Evolutionary conservation across 805 yeast species (phyloP).

Genomic region (Naumovozyma dairenensis): DNA sequence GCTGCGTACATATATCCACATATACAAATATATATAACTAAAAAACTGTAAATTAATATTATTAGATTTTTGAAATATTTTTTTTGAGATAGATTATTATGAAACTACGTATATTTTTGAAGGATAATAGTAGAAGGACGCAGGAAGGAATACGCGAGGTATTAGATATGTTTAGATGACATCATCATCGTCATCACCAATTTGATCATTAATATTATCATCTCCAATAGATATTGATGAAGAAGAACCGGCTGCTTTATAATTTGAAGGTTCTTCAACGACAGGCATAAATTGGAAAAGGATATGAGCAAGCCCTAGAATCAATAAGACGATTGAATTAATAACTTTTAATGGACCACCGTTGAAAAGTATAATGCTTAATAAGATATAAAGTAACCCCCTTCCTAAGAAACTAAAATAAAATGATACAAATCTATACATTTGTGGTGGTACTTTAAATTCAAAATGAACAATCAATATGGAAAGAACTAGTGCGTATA

Average conservation of each 20-base stretch:
- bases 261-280: constrained; percentile 71
- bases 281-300: constrained; percentile 65
- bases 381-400: constrained; percentile 31
- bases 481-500: constrained; percentile 50
- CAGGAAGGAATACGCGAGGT: not conserved
- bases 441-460: constrained; percentile 42
- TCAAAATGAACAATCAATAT: constrained; percentile 38
- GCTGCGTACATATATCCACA: too few species aligned
- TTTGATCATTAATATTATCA: constrained; percentile 17
- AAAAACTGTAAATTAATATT: too few species aligned
- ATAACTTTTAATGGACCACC: constrained; percentile 48
- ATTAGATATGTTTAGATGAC: constrained; percentile 6
- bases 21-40: too few species aligned
- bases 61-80: too few species aligned
- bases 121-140: not conserved
- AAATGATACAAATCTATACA: constrained; percentile 58
- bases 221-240: constrained; percentile 30
- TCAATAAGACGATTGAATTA: constrained; percentile 47
- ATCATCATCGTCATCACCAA: constrained; percentile 9
- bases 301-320: constrained; percentile 50
- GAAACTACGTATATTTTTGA: not conserved
- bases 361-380: constrained; percentile 45
- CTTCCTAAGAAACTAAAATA: constrained; percentile 55
- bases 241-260: constrained; percentile 47
- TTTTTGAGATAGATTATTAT: too few species aligned